phyloP scores from a whole-genome alignment of 2,329 filamentous ascomycete species.

The Botryotinia calthae region DNA sequence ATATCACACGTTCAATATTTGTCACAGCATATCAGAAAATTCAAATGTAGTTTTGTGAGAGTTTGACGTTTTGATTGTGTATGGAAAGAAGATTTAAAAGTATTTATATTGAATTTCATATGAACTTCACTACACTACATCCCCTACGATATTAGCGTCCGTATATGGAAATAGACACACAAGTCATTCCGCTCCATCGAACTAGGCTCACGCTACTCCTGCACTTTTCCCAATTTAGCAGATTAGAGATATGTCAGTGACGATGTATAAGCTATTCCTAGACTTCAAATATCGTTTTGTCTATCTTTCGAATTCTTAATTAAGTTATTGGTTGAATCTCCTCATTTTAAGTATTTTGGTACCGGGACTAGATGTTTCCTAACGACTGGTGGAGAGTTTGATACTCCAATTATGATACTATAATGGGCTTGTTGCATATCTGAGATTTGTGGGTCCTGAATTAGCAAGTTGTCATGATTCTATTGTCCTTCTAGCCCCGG shows the following conservation, averaged over 20 bases:
- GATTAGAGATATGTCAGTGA: background rate
- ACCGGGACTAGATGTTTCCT: background rate
- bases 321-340: background rate
- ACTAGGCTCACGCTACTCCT: background rate
- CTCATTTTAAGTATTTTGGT: background rate
- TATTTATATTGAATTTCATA: background rate
- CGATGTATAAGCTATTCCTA: background rate
- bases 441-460: background rate
- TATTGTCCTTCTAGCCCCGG: background rate
- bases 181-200: background rate
- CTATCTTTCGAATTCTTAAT: background rate
- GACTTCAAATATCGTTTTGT: background rate
- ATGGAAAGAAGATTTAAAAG: too few species aligned
- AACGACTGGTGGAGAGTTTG: background rate
- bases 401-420: background rate
- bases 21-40: too few species aligned
- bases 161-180: background rate
- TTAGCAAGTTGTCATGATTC: background rate
- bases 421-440: background rate
- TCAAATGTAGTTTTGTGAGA: too few species aligned
- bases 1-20: too few species aligned
- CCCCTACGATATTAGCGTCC: background rate
- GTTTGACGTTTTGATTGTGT: too few species aligned
- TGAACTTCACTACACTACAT: background rate
- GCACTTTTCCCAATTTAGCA: background rate